Evolutionary conservation across 2,329 filamentous ascomycete species (phyloP).

Genomic region (Alternaria incomplexa): DNA sequence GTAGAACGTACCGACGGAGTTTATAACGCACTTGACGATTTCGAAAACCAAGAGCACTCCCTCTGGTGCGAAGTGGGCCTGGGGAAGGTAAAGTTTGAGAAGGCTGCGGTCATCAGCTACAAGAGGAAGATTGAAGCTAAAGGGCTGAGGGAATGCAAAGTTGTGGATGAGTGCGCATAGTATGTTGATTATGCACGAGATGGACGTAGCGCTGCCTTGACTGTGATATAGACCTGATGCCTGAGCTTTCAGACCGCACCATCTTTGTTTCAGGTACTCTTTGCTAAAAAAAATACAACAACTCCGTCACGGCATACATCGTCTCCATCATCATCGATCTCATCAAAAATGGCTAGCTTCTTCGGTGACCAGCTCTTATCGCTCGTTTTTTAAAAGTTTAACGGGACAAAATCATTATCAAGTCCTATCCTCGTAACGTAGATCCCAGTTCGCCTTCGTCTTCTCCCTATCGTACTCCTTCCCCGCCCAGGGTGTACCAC

Average conservation of each 20-base stretch:
- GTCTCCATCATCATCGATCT: neutral
- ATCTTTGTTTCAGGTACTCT: neutral
- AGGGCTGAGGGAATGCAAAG: neutral
- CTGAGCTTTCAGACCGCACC: neutral
- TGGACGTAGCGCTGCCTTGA: neutral
- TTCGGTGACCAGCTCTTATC: neutral
- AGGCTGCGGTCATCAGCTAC: neutral
- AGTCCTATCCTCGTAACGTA: neutral
- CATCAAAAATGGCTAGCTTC: too few species aligned
- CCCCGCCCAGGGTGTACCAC: neutral
- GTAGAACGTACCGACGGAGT: neutral
- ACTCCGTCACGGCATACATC: neutral
- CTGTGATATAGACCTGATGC: neutral
- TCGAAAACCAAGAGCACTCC: neutral
- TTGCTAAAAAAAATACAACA: neutral
- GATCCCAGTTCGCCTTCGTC: neutral
- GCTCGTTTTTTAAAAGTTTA: fast-evolving
- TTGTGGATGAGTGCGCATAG: neutral
- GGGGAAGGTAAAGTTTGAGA: neutral
- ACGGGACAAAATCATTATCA: neutral
- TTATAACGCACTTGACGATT: neutral
- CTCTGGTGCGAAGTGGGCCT: neutral
- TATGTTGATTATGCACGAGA: neutral
- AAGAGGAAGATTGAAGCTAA: neutral
- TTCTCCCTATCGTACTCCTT: neutral